Percentiles rank a stretch among this genome's conserved stretches.
Evolutionary conservation across 148 eudicot genomes (phyloP).

Genomic region (Gaultheria prostrata): DNA sequence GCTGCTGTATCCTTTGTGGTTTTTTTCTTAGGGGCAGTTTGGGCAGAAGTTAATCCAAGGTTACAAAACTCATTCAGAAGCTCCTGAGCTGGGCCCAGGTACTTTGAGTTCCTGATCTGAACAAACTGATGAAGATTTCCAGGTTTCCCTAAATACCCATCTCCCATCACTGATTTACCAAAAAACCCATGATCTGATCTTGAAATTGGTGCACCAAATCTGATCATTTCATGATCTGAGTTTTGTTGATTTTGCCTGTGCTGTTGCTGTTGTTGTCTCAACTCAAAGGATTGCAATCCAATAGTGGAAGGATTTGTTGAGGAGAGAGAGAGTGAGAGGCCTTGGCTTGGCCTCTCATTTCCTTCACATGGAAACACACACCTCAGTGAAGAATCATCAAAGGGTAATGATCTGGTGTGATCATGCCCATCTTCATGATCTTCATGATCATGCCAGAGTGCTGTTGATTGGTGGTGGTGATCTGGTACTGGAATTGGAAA

Average conservation of each 20-base stretch:
- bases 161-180: constrained; percentile 23
- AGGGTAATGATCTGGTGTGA: constrained; percentile 16
- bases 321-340: constrained; percentile 79
- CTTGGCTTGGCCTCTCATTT: constrained; percentile 91
- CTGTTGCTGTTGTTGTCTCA: constrained; percentile 32
- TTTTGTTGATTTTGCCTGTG: background rate
- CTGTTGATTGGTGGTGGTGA: background rate
- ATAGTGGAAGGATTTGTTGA: constrained; percentile 67
- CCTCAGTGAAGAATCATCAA: constrained; percentile 50
- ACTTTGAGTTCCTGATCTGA: constrained; percentile 63
- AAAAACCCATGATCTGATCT: constrained; percentile 26
- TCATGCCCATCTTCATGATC: constrained; percentile 17
- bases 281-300: constrained; percentile 75
- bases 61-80: constrained; percentile 80
- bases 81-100: constrained; percentile 71
- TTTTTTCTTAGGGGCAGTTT: constrained; percentile 30
- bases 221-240: constrained; percentile 16
- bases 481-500: constrained; percentile 27
- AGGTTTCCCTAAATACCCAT: constrained; percentile 36
- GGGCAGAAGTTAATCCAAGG: constrained; percentile 42
- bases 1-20: constrained; percentile 16
- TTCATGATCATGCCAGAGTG: constrained; percentile 23
- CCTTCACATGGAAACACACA: constrained; percentile 78
- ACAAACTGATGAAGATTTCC: constrained; percentile 18
- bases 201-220: constrained; percentile 32